Percentiles rank a stretch among this genome's conserved stretches.
Conservation (phyloP, 129 eudicot species). For the Mikania micrantha region DNA sequence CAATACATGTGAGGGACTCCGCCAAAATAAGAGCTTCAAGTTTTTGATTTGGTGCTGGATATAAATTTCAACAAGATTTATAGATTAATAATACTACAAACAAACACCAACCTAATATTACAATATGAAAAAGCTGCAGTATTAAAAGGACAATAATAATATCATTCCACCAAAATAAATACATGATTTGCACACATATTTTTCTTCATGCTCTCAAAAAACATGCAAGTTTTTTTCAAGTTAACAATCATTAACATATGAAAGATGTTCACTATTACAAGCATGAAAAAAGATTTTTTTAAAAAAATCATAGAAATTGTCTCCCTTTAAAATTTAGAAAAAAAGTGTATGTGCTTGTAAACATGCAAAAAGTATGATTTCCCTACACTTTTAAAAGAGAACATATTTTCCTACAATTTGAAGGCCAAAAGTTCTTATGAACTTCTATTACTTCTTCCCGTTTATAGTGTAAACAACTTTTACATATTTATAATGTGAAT, state of each 20-base stretch:
- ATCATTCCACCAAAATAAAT: background rate
- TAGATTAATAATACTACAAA: background rate
- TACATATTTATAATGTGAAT: background rate
- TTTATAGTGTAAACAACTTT: background rate
- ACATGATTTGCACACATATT: background rate
- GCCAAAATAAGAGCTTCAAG: slow-evolving; percentile 75
- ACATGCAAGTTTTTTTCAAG: background rate
- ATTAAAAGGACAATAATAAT: background rate
- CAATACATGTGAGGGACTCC: slow-evolving; percentile 53
- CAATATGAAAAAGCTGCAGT: background rate
- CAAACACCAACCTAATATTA: background rate
- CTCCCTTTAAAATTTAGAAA: background rate
- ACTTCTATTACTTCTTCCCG: background rate
- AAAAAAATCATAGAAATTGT: background rate
- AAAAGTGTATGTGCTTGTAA: background rate
- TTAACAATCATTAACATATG: background rate
- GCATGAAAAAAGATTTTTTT: background rate
- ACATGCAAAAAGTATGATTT: background rate
- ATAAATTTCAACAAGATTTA: background rate
- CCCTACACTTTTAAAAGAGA: background rate
- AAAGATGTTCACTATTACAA: background rate
- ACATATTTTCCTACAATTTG: background rate
- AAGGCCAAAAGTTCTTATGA: background rate
- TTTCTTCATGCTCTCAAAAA: background rate
- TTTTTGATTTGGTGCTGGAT: slow-evolving; percentile 71